A percentile compares a stretch with the other conserved stretches of the same genome.
Conservation (phyloP, 2,329 filamentous ascomycete genomes). For the Xylariaceae sp. region DNA sequence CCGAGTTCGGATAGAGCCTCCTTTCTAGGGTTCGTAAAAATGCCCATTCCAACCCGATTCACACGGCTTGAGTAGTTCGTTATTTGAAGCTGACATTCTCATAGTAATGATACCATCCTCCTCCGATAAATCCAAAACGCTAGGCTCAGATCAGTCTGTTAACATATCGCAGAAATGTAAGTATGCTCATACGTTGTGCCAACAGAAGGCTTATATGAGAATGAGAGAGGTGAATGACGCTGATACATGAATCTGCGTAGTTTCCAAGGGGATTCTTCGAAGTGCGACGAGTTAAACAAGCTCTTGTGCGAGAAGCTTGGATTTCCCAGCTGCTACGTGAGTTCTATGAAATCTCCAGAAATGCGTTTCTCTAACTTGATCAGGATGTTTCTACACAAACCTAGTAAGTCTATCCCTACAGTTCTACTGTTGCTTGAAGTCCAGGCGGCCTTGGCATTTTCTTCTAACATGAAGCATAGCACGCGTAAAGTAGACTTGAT, state of each 20-base stretch:
- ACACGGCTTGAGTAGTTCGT: not conserved
- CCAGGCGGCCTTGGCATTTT: not conserved
- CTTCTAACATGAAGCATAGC: slow-evolving; percentile 19
- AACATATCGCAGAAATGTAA: slow-evolving; percentile 15
- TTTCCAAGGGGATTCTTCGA: slow-evolving; percentile 44
- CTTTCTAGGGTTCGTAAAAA: slow-evolving; percentile 12
- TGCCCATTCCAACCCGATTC: not conserved
- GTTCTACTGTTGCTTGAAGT: not conserved
- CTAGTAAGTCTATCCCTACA: slow-evolving; percentile 26
- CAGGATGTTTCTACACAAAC: slow-evolving; percentile 57
- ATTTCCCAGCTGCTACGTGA: slow-evolving; percentile 48
- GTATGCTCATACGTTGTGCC: not conserved
- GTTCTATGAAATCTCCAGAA: slow-evolving; percentile 13
- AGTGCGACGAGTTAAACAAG: slow-evolving; percentile 52
- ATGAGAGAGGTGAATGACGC: not conserved
- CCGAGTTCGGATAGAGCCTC: slow-evolving; percentile 9
- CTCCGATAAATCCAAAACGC: not conserved
- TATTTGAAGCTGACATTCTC: not conserved
- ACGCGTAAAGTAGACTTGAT: slow-evolving; percentile 78
- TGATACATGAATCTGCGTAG: slow-evolving; percentile 30
- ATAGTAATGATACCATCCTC: slow-evolving; percentile 1
- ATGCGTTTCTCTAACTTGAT: not conserved
- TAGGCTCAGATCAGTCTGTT: not conserved
- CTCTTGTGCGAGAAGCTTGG: slow-evolving; percentile 52
- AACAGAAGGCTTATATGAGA: not conserved